Conservation (phyloP, 345 rosid species). For the Eucalyptus marginata region DNA sequence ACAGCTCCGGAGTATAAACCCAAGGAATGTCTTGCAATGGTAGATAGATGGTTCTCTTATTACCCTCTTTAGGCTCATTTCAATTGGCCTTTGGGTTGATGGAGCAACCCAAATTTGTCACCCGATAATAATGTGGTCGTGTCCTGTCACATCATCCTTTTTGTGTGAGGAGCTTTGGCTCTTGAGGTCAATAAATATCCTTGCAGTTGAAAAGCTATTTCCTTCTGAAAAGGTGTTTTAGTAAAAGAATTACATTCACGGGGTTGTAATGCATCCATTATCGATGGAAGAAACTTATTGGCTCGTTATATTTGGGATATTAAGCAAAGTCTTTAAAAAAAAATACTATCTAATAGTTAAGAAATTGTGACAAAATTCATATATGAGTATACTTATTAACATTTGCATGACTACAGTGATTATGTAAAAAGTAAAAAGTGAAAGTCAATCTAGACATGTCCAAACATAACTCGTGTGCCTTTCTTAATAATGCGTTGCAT, state of each 20-base stretch:
- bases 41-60: not conserved
- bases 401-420: too few relatives aligned
- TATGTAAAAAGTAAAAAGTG: too few relatives aligned
- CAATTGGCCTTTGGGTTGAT: not conserved
- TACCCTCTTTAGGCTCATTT: not conserved
- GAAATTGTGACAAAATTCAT: too few relatives aligned
- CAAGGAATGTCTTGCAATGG: not conserved
- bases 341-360: too few relatives aligned
- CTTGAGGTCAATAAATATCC: not conserved
- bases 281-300: not conserved
- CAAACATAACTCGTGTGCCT: too few relatives aligned
- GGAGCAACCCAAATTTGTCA: not conserved
- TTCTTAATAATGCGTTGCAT: too few relatives aligned
- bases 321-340: not conserved
- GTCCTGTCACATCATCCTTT: not conserved
- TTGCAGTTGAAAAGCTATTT: not conserved
- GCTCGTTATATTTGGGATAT: not conserved
- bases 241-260: not conserved
- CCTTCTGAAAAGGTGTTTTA: not conserved
- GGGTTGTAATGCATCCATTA: not conserved
- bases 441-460: not conserved
- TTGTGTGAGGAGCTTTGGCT: not conserved
- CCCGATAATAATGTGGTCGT: not conserved
- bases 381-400: too few relatives aligned
- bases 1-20: not conserved